These are phyloP conservation scores for Rhinocladiella similis DNA, from an alignment of 2,329 filamentous ascomycete genomes.

Conservation along the genomic window DNA sequence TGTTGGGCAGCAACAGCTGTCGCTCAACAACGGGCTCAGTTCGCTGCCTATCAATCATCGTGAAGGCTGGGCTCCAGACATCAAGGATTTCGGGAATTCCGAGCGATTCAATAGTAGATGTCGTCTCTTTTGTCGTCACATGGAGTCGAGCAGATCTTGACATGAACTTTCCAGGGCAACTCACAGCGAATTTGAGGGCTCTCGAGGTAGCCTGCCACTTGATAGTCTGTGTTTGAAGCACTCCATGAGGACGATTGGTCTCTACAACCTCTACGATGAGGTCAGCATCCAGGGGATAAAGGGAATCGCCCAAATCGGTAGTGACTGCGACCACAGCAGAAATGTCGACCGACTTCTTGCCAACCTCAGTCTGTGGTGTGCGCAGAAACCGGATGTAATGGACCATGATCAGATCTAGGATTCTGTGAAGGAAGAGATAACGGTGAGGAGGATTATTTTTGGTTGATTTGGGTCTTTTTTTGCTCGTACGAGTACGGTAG, in stretches of 20 bases:
- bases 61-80: slow-evolving; percentile 55
- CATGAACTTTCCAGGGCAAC: slow-evolving; percentile 29
- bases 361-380: slow-evolving; percentile 51
- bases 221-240: slow-evolving; percentile 44
- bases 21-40: slow-evolving; percentile 58
- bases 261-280: slow-evolving; percentile 32
- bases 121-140: slow-evolving; percentile 24
- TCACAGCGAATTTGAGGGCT: slow-evolving; percentile 44
- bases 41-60: slow-evolving; percentile 39
- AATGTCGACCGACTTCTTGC: slow-evolving; percentile 45
- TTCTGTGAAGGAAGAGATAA: too few species aligned
- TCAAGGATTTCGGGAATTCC: slow-evolving; percentile 53
- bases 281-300: slow-evolving; percentile 52
- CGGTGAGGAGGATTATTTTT: neutral
- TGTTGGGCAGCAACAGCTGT: slow-evolving; percentile 47
- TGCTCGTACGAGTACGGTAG: too few species aligned
- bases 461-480: too few species aligned
- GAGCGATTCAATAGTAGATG: slow-evolving; percentile 4
- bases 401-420: slow-evolving; percentile 42
- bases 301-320: slow-evolving; percentile 68
- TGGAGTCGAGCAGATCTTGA: slow-evolving; percentile 25
- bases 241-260: slow-evolving; percentile 29
- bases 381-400: slow-evolving; percentile 70
- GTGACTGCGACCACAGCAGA: slow-evolving; percentile 63
- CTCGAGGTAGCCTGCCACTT: slow-evolving; percentile 48